phyloP scores from a whole-genome alignment of 176 grass and related monocot species.

The Juncus inflexus region DNA sequence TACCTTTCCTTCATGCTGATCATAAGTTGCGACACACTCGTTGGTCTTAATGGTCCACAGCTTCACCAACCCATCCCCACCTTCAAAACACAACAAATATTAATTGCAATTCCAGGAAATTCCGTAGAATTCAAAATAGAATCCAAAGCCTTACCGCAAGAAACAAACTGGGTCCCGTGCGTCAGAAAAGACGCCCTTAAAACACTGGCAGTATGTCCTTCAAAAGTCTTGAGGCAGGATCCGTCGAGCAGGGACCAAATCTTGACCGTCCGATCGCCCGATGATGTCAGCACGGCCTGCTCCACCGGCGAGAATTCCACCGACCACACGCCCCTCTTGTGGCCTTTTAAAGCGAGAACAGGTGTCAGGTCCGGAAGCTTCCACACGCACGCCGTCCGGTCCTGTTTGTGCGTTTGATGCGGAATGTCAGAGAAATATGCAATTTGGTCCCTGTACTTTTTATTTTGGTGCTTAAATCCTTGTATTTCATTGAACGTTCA shows the following conservation, averaged over 20 bases:
- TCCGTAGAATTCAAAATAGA: not conserved
- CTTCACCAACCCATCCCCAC: slow-evolving; percentile 94
- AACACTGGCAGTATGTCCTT: slow-evolving; percentile 85
- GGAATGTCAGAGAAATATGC: too few species aligned
- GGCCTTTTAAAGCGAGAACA: slow-evolving; percentile 66
- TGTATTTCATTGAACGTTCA: too few species aligned
- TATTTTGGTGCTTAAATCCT: too few species aligned
- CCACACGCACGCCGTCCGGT: slow-evolving; percentile 88
- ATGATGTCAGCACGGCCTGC: slow-evolving; percentile 87
- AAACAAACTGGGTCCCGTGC: slow-evolving; percentile 73
- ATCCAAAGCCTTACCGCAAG: slow-evolving; percentile 54
- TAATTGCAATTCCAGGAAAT: slow-evolving; percentile 13
- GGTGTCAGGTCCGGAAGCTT: slow-evolving; percentile 74
- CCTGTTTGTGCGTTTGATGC: slow-evolving; percentile 25
- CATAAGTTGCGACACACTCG: slow-evolving; percentile 92
- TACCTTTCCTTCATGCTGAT: slow-evolving; percentile 95
- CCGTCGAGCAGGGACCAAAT: slow-evolving; percentile 89
- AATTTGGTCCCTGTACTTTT: too few species aligned
- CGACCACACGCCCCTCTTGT: slow-evolving; percentile 92
- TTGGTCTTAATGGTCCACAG: slow-evolving; percentile 88
- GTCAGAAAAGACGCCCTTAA: slow-evolving; percentile 77
- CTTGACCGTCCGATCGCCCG: slow-evolving; percentile 88
- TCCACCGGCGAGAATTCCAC: slow-evolving; percentile 97
- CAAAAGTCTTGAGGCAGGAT: slow-evolving; percentile 91
- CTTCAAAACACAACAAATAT: slow-evolving; percentile 30